Evolutionary conservation across 106 monocot genomes (phyloP), one percentile per base, ranked within the genome.

Genomic region (Cymbidium sinense): DNA sequence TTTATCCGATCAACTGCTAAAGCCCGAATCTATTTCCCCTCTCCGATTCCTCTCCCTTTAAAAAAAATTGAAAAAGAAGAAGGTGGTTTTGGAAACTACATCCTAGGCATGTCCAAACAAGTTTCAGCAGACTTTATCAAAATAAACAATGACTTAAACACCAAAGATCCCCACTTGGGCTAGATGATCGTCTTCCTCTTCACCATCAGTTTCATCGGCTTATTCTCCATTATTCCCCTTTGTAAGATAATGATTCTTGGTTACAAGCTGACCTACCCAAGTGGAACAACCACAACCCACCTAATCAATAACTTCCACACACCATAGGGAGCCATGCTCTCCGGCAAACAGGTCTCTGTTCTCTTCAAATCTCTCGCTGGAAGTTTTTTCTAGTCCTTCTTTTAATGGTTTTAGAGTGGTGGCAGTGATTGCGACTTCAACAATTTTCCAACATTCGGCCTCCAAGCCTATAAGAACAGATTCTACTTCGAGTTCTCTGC

Each of bases 231-330:
- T 69, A 79, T 79, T 8, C 84, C 84, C 1, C 73, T 78, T 77
- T 23, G 83, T 81, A 54, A 83, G 83, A 23, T 83, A 79, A 30
- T 83, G 86, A n/a, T n/a, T n/a, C n/a, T n/a, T n/a, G n/a, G n/a
- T n/a, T n/a, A n/a, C n/a, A n/a, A n/a, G n/a, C n/a, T n/a, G n/a
- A n/a, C n/a, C n/a, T n/a, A n/a, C n/a, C n/a, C n/a, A n/a, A n/a
- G n/a, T n/a, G n/a, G n/a, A 25, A 83, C 86, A 31, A 83, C 86
- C 0, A 81, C 84, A 23, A 84, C 87, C 47, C 81, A 84, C 37
- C 78, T 87, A 29, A 87, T 87, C 81, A 87, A 87, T 50, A 78
- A 81, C 70, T 87, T 87, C 74, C 86, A 87, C 75, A 87, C 86
- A 44, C 83, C 86, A 0, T 75, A 77, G 19, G 86, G 87, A 11